These are phyloP conservation scores for Aeschynomene evenia DNA, from an alignment of 306 rosid genomes.

Conservation along the genomic window DNA sequence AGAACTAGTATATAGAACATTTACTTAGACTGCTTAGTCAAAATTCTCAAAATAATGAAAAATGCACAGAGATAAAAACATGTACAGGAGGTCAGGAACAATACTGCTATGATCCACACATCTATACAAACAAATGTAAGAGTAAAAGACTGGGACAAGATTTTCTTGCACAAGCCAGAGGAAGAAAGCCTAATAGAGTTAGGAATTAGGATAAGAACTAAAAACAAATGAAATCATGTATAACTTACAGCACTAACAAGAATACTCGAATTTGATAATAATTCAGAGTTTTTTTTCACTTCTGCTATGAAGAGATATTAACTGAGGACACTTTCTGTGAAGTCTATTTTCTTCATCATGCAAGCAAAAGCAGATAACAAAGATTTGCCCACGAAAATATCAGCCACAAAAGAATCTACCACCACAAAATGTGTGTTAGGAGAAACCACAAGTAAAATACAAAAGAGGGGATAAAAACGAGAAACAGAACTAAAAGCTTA, in stretches of 20 bases:
- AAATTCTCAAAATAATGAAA: not conserved
- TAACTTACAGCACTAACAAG: not conserved
- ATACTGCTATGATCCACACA: not conserved
- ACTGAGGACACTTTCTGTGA: not conserved
- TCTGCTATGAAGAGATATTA: not conserved
- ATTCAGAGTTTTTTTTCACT: not conserved
- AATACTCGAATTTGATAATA: not conserved
- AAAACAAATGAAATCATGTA: not conserved
- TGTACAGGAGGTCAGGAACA: not conserved
- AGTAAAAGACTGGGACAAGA: not conserved
- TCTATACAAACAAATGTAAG: not conserved
- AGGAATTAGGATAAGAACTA: not conserved
- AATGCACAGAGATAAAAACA: slow-evolving; percentile 1
- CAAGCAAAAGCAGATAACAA: not conserved
- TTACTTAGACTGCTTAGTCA: not conserved
- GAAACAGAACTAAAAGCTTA: not conserved
- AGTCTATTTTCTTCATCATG: slow-evolving; percentile 7
- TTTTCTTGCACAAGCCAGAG: slow-evolving; percentile 1
- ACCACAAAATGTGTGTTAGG: slow-evolving; percentile 4
- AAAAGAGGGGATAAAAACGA: not conserved
- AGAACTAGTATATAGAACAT: not conserved
- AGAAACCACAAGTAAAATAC: not conserved
- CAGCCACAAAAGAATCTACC: not conserved
- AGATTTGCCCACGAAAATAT: not conserved
- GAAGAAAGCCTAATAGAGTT: not conserved